Evolutionary conservation across 768 basidiomycete genomes (phyloP), one percentile per base, ranked within the genome.

Genomic region (Mycena haematopus): DNA sequence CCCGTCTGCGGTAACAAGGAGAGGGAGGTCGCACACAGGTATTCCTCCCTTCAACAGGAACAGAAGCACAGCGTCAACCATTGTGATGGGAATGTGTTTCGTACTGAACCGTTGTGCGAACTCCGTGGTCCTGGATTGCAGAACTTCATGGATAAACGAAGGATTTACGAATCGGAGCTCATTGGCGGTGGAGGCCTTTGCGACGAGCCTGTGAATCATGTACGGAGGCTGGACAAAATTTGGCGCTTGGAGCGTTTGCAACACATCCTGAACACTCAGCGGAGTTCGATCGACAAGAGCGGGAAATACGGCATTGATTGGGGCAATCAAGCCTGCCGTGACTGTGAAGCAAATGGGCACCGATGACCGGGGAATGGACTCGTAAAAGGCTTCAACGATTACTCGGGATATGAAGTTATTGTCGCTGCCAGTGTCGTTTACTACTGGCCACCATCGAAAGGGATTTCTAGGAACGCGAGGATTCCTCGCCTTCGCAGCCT

Each of bases 361-460:
- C 14, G 55, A n/a, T 6, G 62, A 45, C 47, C 51, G 35, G n/a
- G 53, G 33, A 15, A 61, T 52, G n/a, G 40, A 38, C n/a, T 38
- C 35, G 40, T 70, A 70, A 15, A 70, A 70, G 17, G 66, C 62
- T 7, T 55, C 44, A 21, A 64, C 46, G 25, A 70, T 44, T 15
- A 33, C 36, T 44, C 54, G 51, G 5, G 69, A 70, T 35, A 68
- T 70, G 36, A 58, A 31, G 38, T 63, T 64, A 19, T 52, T 56
- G 21, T 52, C 33, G n/a, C 31, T 14, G 36, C 6, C 36, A 14
- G 6, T 51, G 38, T 47, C 17, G 14, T 56, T 38, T 19, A 45
- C 38, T 19, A 45, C 38, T 1, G 69, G 69, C 69, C 69, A 70
- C 62, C 62, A 66, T 22, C 33, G 24, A 49, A 67, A 64, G 3